Evolutionary conservation across 192 early-diverging fungal species (phyloP).

Genomic region (Obelidium mucronatum): DNA sequence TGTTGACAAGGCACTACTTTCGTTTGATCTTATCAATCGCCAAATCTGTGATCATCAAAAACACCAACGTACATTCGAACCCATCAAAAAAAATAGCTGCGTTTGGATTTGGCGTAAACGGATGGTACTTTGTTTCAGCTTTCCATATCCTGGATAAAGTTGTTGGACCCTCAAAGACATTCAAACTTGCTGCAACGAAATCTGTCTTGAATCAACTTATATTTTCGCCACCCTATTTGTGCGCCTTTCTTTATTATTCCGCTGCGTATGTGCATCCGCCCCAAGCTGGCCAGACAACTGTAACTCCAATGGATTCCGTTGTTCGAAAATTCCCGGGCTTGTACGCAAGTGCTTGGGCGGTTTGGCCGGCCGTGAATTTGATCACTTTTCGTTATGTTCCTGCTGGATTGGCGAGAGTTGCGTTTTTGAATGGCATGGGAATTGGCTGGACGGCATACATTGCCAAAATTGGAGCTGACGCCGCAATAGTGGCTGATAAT

Average conservation of each 20-base stretch:
- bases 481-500: too few species aligned
- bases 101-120: constrained; percentile 27
- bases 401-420: constrained; percentile 21
- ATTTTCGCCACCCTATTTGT: constrained; percentile 15
- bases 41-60: background rate
- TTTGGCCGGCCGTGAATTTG: constrained; percentile 28
- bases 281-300: background rate
- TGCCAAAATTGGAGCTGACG: too few species aligned
- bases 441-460: constrained; percentile 15
- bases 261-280: constrained; percentile 9
- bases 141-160: constrained; percentile 14
- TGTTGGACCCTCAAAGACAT: background rate
- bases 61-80: constrained; percentile 18
- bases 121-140: constrained; percentile 20
- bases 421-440: constrained; percentile 22
- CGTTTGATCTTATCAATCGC: background rate
- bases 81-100: too few species aligned
- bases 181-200: constrained; percentile 16
- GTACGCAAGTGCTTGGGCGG: constrained; percentile 8
- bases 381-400: constrained; percentile 15
- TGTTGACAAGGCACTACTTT: background rate
- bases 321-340: constrained; percentile 13
- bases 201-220: constrained; percentile 17
- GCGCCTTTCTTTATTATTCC: constrained; percentile 8
- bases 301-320: background rate